Base-by-base conservation (phyloP, 371 early-diverging fungal species). In the Rhizopus arrhizus region DNA sequence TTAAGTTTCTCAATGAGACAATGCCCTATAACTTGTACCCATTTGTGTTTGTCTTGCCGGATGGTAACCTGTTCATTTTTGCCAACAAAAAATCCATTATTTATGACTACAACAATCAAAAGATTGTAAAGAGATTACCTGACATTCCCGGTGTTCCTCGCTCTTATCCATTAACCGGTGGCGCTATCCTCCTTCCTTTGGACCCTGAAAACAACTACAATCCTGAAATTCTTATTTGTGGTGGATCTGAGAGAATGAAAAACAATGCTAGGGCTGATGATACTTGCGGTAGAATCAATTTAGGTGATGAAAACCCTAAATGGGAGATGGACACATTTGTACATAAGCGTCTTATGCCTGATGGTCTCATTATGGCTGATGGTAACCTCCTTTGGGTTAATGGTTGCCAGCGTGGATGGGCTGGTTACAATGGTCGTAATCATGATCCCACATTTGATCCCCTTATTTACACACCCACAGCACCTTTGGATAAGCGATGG, bases 311-410 rank as follows among this genome's bases (percentile, higher is more conserved):
- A 29, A 65, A 78, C 16, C 80, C 85, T 6, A 38, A 69, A 43
- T 86, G 86, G 86, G 84, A 84, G 62, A 82, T 84, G 84, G 79
- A 81, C 11, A 77, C 82, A 2, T 76, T 77, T 69, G 75, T 85
- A 48, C 75, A 80, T 10, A 75, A 66, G 10, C 75, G 88, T n/a
- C 64, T 88, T 43, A 88, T 88, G 87, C 80, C 80, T n/a, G 85
- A 86, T 58, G 80, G 81, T 33, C 75, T 87, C 13, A 62, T 81
- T 42, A 56, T 85, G 11, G 74, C 86, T 2, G 86, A 87, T 32
- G 88, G 89, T 22, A 86, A 73, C 11, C 29, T 84, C 8, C 61
- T 87, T 56, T 68, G 85, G 67, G 64, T 84, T 13, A 88, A 88
- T 65, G 89, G 89, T 3, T 85, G 82, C 45, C 65, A 75, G 61